Evolutionary conservation across 1,284 basidiomycete species (phyloP), one percentile per base, ranked within the genome.

Genomic region (Cerrena zonata): DNA sequence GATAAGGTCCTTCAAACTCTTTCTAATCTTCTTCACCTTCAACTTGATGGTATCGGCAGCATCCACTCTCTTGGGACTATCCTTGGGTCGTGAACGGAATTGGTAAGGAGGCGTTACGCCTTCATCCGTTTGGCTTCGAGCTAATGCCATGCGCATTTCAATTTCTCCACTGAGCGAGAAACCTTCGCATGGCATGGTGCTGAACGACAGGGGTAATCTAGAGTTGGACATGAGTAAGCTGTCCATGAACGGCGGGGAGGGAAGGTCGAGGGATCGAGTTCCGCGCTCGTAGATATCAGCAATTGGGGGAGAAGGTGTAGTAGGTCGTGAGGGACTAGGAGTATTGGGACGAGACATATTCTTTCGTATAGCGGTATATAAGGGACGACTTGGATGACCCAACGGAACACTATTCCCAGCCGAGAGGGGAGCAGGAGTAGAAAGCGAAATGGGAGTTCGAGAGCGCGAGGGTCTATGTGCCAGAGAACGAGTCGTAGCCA

Each of bases 281-380:
- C 48, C 41, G 19, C 41, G 39, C 5, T 11, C 26, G 13, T 24
- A 25, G 22, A 43, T 18, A 44, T 42, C 40, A 30, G 23, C 39
- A 10, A 7, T 19, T 4, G 34, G 45, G 27, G 49, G 34, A 45
- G 39, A 36, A 22, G 48, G 26, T 19, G 41, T 36, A 25, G 45
- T 38, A 26, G 36, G 46, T 38, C 61, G 43, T 47, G 61, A 61
- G 19, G 63, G 57, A 46, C 57, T 59, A 1, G 69, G 66, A 18
- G 65, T 68, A 5, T 60, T 64, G 18, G 74, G 72, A 19, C 69
- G 69, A 38, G 74, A 69, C 73, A 77, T 78, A 57, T 78, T 73
- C 59, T 76, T 76, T 47, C 82, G 76, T 48, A 84, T 84, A 45
- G 77, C 82, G 23, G 77, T 75, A 61, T 83, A 83, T 52, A 81